These are phyloP conservation scores for Senecio squalidus DNA, from an alignment of 140 eudicot genomes.

Conservation along the genomic window DNA sequence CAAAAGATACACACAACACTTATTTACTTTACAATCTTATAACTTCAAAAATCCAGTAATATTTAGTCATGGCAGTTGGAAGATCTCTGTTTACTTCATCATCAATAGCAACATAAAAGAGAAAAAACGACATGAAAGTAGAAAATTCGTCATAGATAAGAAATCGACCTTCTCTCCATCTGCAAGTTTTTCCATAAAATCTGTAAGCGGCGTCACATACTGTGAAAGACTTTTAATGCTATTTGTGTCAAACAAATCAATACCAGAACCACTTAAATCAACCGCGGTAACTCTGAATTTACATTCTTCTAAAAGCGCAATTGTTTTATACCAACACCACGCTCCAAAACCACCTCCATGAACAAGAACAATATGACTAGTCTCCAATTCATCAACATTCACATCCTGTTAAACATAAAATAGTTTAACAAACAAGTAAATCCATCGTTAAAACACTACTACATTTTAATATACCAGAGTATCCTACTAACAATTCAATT, in stretches of 20 bases:
- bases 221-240: constrained; percentile 71
- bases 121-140: not conserved
- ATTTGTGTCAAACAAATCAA: constrained; percentile 75
- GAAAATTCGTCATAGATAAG: not conserved
- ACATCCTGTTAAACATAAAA: constrained; percentile 42
- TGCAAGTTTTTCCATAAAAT: constrained; percentile 66
- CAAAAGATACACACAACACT: not conserved
- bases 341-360: constrained; percentile 99
- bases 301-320: constrained; percentile 80
- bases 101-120: constrained; percentile 3
- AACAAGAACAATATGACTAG: constrained; percentile 76
- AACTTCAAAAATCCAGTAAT: constrained; percentile 11
- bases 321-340: constrained; percentile 99
- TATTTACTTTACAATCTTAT: constrained; percentile 7
- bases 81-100: not conserved
- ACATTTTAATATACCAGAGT: not conserved
- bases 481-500: not conserved
- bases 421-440: not conserved
- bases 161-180: constrained; percentile 78
- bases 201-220: constrained; percentile 77
- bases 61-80: not conserved
- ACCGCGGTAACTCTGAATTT: constrained; percentile 87
- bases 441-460: not conserved
- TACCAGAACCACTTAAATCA: constrained; percentile 93
- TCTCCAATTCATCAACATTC: constrained; percentile 67